Evolutionary conservation across 768 basidiomycete species (phyloP).

Genomic region (Chiua virens): DNA sequence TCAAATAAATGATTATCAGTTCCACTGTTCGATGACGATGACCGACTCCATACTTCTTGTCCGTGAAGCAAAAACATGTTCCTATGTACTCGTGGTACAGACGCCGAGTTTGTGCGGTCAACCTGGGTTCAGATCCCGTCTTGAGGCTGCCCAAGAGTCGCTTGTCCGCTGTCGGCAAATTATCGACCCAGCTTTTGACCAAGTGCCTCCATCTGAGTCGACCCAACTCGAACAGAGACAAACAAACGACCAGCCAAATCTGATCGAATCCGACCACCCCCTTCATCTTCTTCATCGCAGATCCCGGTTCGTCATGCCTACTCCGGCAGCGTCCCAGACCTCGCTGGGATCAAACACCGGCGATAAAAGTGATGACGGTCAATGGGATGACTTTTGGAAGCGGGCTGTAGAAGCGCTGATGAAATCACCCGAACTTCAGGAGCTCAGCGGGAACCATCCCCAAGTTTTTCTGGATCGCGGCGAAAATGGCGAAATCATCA

Average conservation of each 20-base stretch:
- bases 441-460: conserved; percentile 27
- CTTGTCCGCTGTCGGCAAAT: conserved; percentile 80
- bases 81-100: conserved; percentile 91
- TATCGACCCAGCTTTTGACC: conserved; percentile 34
- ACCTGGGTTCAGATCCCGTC: conserved; percentile 84
- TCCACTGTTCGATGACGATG: conserved; percentile 95
- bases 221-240: conserved; percentile 32
- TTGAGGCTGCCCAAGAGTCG: conserved; percentile 64
- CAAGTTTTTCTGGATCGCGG: conserved; percentile 44
- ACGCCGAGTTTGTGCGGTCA: conserved; percentile 93
- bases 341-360: conserved; percentile 16
- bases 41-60: conserved; percentile 88
- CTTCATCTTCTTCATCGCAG: conserved; percentile 48
- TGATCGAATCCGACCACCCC: conserved; percentile 58
- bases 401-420: conserved; percentile 30
- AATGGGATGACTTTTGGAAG: conserved; percentile 26
- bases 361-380: conserved; percentile 15
- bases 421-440: conserved; percentile 32
- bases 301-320: conserved; percentile 47
- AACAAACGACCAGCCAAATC: conserved; percentile 28
- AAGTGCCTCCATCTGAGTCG: conserved; percentile 23
- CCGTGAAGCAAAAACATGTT: conserved; percentile 92
- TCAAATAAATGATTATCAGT: conserved; percentile 44
- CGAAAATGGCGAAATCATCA: conserved; percentile 41
- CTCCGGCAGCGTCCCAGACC: conserved; percentile 15